Conservation (phyloP, 495 filamentous ascomycete species). For the Delitschia confertaspora region DNA sequence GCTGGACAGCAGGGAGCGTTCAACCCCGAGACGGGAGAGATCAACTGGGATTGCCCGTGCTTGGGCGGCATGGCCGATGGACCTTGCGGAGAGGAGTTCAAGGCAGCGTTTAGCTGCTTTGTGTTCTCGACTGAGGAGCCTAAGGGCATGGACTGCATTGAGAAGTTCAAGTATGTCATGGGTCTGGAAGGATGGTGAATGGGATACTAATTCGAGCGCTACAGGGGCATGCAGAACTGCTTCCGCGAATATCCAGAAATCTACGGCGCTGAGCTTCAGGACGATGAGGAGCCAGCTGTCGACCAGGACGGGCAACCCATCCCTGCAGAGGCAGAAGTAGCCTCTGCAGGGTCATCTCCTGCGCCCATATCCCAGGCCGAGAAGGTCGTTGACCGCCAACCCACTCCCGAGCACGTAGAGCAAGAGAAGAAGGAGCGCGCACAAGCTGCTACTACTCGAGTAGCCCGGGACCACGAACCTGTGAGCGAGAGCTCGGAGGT, state of each 20-base stretch:
- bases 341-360: not conserved
- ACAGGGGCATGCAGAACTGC: conserved; percentile 90
- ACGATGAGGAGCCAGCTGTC: conserved; percentile 55
- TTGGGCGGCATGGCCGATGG: conserved; percentile 95
- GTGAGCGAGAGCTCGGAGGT: conserved; percentile 38
- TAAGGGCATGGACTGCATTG: conserved; percentile 98
- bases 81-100: conserved; percentile 92
- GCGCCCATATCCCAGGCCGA: conserved; percentile 7
- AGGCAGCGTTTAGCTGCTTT: conserved; percentile 92
- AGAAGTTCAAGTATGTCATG: conserved; percentile 86
- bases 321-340: not conserved
- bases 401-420: conserved; percentile 24
- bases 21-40: conserved; percentile 96
- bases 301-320: not conserved
- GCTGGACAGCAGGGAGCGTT: conserved; percentile 82
- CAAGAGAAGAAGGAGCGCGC: conserved; percentile 25
- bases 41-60: conserved; percentile 99
- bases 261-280: conserved; percentile 81
- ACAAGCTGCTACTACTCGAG: conserved; percentile 20
- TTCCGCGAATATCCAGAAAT: conserved; percentile 85
- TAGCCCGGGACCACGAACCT: conserved; percentile 17
- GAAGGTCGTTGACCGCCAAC: conserved; percentile 17
- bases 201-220: conserved; percentile 26
- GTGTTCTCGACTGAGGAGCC: conserved; percentile 87
- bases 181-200: not conserved